phyloP scores from a whole-genome alignment of 805 yeast species.

The Yamadazyma kitorensis region DNA sequence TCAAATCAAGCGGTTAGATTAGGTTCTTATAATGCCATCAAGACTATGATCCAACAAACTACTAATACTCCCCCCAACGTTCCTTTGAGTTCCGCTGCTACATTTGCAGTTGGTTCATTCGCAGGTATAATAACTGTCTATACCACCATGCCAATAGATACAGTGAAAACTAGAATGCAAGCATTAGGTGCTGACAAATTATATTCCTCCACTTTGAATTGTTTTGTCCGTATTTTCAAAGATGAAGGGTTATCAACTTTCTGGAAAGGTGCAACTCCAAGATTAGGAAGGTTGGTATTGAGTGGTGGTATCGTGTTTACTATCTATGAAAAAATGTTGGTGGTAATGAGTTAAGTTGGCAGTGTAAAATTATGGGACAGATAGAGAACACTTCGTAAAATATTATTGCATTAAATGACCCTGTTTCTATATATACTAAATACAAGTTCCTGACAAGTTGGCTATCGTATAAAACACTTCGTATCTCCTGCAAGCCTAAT shows the following conservation, averaged over 20 bases:
- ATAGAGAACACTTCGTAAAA: slow-evolving; percentile 5
- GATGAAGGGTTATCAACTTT: slow-evolving; percentile 89
- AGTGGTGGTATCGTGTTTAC: slow-evolving; percentile 98
- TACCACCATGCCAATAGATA: slow-evolving; percentile 92
- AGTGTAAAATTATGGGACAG: too few species aligned
- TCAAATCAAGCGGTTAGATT: slow-evolving; percentile 92
- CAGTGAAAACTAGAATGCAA: slow-evolving; percentile 97
- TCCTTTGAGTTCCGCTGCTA: slow-evolving; percentile 73
- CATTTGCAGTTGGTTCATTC: slow-evolving; percentile 86
- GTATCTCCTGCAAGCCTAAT: too few species aligned
- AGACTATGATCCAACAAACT: slow-evolving; percentile 70
- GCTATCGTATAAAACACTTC: too few species aligned
- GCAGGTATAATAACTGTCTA: slow-evolving; percentile 90
- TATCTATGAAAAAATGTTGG: slow-evolving; percentile 86
- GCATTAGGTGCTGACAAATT: slow-evolving; percentile 71
- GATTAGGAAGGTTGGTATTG: slow-evolving; percentile 85
- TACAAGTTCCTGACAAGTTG: not conserved
- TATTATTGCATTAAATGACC: slow-evolving; percentile 2
- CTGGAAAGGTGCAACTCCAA: slow-evolving; percentile 98
- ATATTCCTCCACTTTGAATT: slow-evolving; percentile 75
- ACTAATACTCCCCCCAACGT: slow-evolving; percentile 63
- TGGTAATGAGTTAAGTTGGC: slow-evolving; percentile 38
- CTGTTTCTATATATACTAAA: not conserved
- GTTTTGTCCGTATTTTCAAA: slow-evolving; percentile 74
- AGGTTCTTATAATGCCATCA: slow-evolving; percentile 89